A percentile compares a stretch with the other conserved stretches of the same genome.
Conservation (phyloP, 257 asterid genomes). For the Lycium barbarum region DNA sequence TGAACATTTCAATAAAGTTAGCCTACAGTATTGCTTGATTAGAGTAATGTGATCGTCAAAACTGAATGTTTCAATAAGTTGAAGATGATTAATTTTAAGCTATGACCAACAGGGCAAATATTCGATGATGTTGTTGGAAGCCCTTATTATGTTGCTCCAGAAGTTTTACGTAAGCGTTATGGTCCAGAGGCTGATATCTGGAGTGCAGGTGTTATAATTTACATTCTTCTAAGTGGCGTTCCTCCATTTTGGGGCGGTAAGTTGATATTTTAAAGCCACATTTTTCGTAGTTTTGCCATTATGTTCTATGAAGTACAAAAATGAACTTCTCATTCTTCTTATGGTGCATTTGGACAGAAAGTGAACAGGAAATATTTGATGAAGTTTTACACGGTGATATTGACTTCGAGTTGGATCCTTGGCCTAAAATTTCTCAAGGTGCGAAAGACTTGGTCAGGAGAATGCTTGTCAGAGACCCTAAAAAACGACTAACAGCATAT, state of each 20-base stretch:
- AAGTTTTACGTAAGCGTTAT: slow-evolving; percentile 64
- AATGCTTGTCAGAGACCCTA: slow-evolving; percentile 73
- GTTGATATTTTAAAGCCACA: slow-evolving; percentile 8
- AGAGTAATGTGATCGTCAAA: neutral
- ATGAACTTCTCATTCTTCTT: slow-evolving; percentile 11
- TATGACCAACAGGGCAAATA: slow-evolving; percentile 53
- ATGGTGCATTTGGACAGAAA: slow-evolving; percentile 49
- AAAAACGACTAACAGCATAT: slow-evolving; percentile 61
- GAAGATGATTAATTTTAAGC: neutral
- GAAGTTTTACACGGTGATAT: slow-evolving; percentile 68
- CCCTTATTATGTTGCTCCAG: slow-evolving; percentile 84
- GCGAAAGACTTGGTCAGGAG: slow-evolving; percentile 66
- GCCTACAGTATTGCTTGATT: neutral
- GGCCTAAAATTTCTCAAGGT: slow-evolving; percentile 75
- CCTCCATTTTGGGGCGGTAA: slow-evolving; percentile 88
- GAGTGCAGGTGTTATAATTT: slow-evolving; percentile 82
- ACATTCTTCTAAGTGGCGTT: slow-evolving; percentile 69
- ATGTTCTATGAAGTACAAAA: neutral
- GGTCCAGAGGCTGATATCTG: slow-evolving; percentile 75
- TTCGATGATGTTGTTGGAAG: slow-evolving; percentile 72
- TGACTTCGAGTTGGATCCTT: slow-evolving; percentile 71
- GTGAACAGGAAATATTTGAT: slow-evolving; percentile 72
- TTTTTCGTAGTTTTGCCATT: neutral
- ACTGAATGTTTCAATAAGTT: neutral
- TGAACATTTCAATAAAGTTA: neutral